Conservation (phyloP, 805 yeast species). For the Saccharomyces eubayanus region DNA sequence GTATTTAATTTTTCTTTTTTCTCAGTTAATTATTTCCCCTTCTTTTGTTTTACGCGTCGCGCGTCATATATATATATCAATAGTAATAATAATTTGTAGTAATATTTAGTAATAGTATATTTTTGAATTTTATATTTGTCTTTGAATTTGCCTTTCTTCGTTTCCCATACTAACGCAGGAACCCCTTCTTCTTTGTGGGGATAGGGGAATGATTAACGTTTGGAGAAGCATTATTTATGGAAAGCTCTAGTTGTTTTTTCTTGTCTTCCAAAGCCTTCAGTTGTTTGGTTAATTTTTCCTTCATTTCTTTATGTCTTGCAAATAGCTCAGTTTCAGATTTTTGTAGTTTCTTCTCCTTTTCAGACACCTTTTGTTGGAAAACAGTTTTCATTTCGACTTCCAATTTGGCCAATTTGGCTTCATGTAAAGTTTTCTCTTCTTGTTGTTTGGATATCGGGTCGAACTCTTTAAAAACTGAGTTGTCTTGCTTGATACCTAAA, state of each 20-base stretch:
- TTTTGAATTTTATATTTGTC: background rate
- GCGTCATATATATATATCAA: background rate
- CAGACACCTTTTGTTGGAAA: conserved; percentile 91
- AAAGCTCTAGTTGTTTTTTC: conserved; percentile 63
- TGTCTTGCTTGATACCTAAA: conserved; percentile 89
- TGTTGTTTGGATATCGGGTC: conserved; percentile 88
- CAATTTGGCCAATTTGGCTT: conserved; percentile 86
- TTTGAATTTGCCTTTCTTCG: background rate
- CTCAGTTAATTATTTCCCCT: background rate
- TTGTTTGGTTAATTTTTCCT: conserved; percentile 84
- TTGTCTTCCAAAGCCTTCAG: conserved; percentile 85
- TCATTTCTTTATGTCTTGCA: conserved; percentile 93
- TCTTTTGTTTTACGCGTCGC: background rate
- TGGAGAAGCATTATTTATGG: conserved; percentile 15
- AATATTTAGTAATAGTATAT: background rate
- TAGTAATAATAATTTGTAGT: background rate
- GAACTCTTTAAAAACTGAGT: conserved; percentile 85
- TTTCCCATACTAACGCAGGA: conserved; percentile 45
- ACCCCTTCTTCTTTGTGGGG: conserved; percentile 69
- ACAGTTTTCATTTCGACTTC: conserved; percentile 95
- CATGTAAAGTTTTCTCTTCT: conserved; percentile 89
- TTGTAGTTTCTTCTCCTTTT: conserved; percentile 94
- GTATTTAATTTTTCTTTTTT: background rate
- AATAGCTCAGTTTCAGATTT: conserved; percentile 94
- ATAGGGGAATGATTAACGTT: conserved; percentile 40